Conservation (phyloP, 1,284 basidiomycete species). For the Boletus calvinii region DNA sequence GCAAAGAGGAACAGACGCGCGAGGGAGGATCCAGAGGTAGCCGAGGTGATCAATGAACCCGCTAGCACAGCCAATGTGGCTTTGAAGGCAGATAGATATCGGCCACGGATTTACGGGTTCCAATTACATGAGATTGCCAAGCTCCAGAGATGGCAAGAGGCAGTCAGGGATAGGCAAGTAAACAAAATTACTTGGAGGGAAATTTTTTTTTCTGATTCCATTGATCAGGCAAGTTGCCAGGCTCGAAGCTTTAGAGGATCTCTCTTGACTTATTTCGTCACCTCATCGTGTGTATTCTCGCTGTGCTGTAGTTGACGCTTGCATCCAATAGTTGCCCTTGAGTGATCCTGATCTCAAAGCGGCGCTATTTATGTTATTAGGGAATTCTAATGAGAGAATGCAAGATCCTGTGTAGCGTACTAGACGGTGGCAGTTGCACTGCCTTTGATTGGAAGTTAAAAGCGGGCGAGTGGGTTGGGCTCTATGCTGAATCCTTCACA, state of each 20-base stretch:
- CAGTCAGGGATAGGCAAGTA: constrained; percentile 77
- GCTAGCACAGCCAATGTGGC: constrained; percentile 78
- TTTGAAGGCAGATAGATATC: constrained; percentile 84
- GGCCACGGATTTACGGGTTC: constrained; percentile 93
- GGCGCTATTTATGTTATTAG: background rate
- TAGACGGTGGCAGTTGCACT: background rate
- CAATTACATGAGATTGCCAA: constrained; percentile 92
- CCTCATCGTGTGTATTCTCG: constrained; percentile 4
- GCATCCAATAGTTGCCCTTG: background rate
- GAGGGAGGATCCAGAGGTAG: constrained; percentile 48
- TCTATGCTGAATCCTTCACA: background rate
- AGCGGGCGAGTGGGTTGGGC: background rate
- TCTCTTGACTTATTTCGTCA: constrained; percentile 22
- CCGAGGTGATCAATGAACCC: constrained; percentile 59
- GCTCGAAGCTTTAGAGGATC: constrained; percentile 34
- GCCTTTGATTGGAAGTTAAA: background rate
- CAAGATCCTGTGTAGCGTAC: constrained; percentile 1
- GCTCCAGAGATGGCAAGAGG: constrained; percentile 91
- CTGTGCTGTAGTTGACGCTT: constrained; percentile 7
- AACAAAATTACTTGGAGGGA: background rate
- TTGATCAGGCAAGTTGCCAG: constrained; percentile 29
- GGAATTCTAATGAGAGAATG: constrained; percentile 3
- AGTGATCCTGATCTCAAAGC: background rate
- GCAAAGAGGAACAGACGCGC: constrained; percentile 45
- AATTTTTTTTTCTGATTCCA: constrained; percentile 13